Conservation (phyloP, 1,284 basidiomycete genomes). For the Puccinia coronata region DNA sequence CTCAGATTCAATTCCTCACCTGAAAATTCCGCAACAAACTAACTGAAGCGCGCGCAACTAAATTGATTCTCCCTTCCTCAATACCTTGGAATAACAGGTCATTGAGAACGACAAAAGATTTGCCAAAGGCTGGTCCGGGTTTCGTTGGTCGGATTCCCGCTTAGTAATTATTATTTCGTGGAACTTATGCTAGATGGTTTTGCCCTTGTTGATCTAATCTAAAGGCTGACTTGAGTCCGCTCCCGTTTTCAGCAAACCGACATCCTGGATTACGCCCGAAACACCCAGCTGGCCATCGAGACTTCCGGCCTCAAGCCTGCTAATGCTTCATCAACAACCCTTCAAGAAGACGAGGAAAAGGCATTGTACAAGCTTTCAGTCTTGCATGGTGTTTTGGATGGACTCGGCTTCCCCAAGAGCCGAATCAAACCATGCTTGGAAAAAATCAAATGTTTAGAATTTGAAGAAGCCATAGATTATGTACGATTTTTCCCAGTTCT, state of each 20-base stretch:
- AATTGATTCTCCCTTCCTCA: neutral
- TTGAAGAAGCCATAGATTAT: conserved; percentile 92
- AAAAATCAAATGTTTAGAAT: conserved; percentile 67
- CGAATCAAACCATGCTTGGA: conserved; percentile 72
- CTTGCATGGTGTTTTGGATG: conserved; percentile 77
- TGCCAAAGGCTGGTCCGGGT: conserved; percentile 67
- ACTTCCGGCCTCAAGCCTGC: conserved; percentile 29
- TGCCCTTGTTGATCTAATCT: neutral
- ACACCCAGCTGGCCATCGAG: conserved; percentile 47
- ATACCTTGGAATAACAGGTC: conserved; percentile 63
- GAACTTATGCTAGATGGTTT: neutral
- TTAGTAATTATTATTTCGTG: conserved; percentile 43
- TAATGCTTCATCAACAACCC: conserved; percentile 49
- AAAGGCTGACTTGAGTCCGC: neutral
- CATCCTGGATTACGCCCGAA: conserved; percentile 52
- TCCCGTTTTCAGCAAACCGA: conserved; percentile 52
- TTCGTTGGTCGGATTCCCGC: conserved; percentile 61
- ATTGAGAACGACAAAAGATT: conserved; percentile 81
- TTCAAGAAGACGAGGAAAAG: conserved; percentile 68
- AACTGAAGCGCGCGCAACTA: neutral
- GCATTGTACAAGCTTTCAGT: conserved; percentile 71
- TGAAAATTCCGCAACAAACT: neutral
- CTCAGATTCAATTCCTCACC: neutral
- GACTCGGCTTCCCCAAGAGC: conserved; percentile 75
- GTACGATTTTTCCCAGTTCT: conserved; percentile 62